Evolutionary conservation across 371 early-diverging fungal genomes (phyloP), one percentile per base, ranked within the genome.

Genomic region (Mucor saturninus): DNA sequence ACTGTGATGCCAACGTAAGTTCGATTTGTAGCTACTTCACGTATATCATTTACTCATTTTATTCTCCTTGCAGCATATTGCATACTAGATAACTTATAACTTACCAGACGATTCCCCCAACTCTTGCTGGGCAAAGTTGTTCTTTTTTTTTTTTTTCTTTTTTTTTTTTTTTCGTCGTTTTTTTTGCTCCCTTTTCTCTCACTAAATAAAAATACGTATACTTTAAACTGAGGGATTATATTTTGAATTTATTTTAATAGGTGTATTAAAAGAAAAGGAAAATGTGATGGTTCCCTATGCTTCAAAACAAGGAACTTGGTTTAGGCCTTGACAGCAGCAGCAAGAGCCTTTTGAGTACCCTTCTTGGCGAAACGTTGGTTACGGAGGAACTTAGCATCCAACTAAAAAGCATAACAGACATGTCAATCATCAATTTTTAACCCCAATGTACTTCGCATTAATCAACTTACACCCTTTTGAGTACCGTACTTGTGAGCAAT

Each of bases 331-430:
- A 6, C 29, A 46, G 62, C 62, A 50, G 50, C 69, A 46, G 69
- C 73, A 49, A 74, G 65, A 64, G 76, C 78, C 72, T 73, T 71
- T 45, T 68, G 61, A 56, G 77, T 82, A 63, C 82, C 96, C 81
- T 89, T 89, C 91, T 92, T 93, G 76, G 96, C 98, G 83, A 89
- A 95, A 72, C 97, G 93, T 86, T 96, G 97, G 94, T 98, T 98
- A 77, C 98, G 94, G 76, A 94, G 77, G 92, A 98, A 98, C 92
- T 97, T 97, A 84, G 96, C 91, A 89, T 94, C 94, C 59, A 95
- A 85, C 87, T 87, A 35, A 72, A 51, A 54, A 32, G 48, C 54
- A 29, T 54, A 29, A 4, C 13, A 50, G n/a, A 21, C 15, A 9
- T 54, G 15, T 48, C 7, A 35, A 37, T 49, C 26, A 32, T 35